A percentile compares a stretch with the other conserved stretches of the same genome.
Evolutionary conservation across 371 early-diverging fungal species (phyloP).

Genomic region (Amoeboaphelidium occidentale): DNA sequence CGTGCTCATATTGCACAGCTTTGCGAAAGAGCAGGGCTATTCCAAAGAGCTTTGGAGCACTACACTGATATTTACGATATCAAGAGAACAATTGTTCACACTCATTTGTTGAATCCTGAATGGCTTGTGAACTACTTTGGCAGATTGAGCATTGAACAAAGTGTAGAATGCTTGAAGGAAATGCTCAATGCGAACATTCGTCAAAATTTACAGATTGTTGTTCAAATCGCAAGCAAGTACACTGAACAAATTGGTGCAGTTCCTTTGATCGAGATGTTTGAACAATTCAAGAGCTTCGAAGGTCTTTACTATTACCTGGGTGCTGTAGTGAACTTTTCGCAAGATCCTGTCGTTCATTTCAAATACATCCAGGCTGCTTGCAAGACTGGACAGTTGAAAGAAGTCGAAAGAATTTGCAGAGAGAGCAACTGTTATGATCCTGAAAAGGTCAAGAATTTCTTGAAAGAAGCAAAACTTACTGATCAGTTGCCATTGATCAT

Average conservation of each 20-base stretch:
- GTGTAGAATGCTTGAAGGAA: slow-evolving; percentile 70
- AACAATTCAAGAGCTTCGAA: slow-evolving; percentile 69
- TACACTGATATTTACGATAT: slow-evolving; percentile 86
- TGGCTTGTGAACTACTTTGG: slow-evolving; percentile 82
- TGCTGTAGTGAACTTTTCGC: slow-evolving; percentile 74
- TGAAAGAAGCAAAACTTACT: slow-evolving; percentile 80
- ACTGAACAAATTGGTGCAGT: slow-evolving; percentile 70
- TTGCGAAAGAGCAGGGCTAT: slow-evolving; percentile 89
- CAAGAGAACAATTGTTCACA: slow-evolving; percentile 79
- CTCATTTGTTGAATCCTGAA: slow-evolving; percentile 53
- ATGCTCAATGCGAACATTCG: slow-evolving; percentile 63
- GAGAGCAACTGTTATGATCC: slow-evolving; percentile 86
- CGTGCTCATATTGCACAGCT: slow-evolving; percentile 61
- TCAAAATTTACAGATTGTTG: slow-evolving; percentile 79
- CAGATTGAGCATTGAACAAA: slow-evolving; percentile 71
- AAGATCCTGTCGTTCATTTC: slow-evolving; percentile 83
- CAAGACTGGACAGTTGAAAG: slow-evolving; percentile 77
- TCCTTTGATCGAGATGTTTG: slow-evolving; percentile 69
- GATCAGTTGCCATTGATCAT: slow-evolving; percentile 92
- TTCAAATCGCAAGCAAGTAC: slow-evolving; percentile 86
- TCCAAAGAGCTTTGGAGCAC: slow-evolving; percentile 87
- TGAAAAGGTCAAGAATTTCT: slow-evolving; percentile 89
- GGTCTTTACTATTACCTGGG: slow-evolving; percentile 85
- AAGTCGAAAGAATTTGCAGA: slow-evolving; percentile 87
- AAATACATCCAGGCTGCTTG: slow-evolving; percentile 93